A percentile compares a stretch with the other conserved stretches of the same genome.
Conservation (phyloP, 495 filamentous ascomycete genomes). For the Hypoxylon intermedium region DNA sequence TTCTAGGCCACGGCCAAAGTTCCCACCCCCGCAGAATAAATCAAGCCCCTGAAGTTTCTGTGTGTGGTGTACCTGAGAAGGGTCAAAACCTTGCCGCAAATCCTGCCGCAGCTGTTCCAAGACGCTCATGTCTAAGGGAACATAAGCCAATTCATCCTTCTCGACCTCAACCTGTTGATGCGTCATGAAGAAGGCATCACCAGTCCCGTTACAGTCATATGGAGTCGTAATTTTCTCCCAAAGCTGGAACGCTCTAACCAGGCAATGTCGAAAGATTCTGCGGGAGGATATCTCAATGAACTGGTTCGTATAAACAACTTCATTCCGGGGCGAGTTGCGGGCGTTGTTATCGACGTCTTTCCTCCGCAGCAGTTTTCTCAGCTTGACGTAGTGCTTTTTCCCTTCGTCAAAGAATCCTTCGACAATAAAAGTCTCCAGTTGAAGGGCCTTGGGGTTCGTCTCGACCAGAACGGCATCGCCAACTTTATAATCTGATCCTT, state of each 20-base stretch:
- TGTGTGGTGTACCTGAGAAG: conserved; percentile 10
- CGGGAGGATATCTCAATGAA: conserved; percentile 46
- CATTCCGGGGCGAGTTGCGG: conserved; percentile 60
- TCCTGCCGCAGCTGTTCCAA: conserved; percentile 59
- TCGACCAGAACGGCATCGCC: conserved; percentile 65
- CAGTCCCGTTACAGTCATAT: conserved; percentile 68
- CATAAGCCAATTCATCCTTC: conserved; percentile 11
- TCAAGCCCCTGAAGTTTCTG: conserved; percentile 64
- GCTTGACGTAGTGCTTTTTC: conserved; percentile 40
- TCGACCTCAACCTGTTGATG: conserved; percentile 37
- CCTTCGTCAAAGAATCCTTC: conserved; percentile 49
- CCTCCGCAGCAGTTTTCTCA: conserved; percentile 57
- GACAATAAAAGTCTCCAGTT: conserved; percentile 64
- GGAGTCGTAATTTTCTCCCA: conserved; percentile 61
- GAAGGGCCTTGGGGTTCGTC: conserved; percentile 20
- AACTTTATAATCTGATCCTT: conserved; percentile 39
- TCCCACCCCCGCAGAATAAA: conserved; percentile 77
- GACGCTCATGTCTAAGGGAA: conserved; percentile 38
- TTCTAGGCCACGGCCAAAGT: conserved; percentile 75
- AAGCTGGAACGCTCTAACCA: conserved; percentile 61
- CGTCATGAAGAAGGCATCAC: conserved; percentile 69
- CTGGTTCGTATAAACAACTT: conserved; percentile 66
- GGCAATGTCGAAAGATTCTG: conserved; percentile 61
- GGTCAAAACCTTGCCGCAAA: conserved; percentile 67
- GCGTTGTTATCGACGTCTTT: conserved; percentile 47